Evolutionary conservation across 345 rosid species (phyloP).

Genomic region (Dovyalis caffra): DNA sequence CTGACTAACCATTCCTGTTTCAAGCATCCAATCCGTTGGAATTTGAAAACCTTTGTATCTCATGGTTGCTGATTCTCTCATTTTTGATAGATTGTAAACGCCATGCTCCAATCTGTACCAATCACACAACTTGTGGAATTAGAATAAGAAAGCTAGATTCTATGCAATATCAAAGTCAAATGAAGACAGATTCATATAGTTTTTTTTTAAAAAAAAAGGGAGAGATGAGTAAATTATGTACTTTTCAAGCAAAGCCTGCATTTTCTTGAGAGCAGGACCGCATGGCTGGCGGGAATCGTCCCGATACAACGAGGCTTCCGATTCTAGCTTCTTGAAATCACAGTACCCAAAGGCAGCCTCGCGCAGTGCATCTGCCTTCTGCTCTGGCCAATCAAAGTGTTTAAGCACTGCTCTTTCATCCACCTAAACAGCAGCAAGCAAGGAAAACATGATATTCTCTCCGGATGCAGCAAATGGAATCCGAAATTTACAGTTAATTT

Average conservation of each 20-base stretch:
- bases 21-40: conserved; percentile 95
- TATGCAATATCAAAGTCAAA: background rate
- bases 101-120: conserved; percentile 79
- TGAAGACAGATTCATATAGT: background rate
- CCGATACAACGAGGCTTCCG: conserved; percentile 74
- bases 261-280: conserved; percentile 74
- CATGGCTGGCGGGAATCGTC: conserved; percentile 68
- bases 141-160: too few relatives aligned
- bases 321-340: conserved; percentile 76
- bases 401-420: conserved; percentile 91
- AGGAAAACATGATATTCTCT: too few relatives aligned
- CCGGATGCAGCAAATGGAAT: background rate
- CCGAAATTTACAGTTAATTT: too few relatives aligned
- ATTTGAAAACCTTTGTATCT: conserved; percentile 67
- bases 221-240: conserved; percentile 11
- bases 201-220: background rate
- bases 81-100: conserved; percentile 78
- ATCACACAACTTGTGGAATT: background rate
- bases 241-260: conserved; percentile 95
- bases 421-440: conserved; percentile 39
- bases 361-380: conserved; percentile 83
- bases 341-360: conserved; percentile 94
- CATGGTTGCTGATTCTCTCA: conserved; percentile 81
- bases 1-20: conserved; percentile 84
- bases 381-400: conserved; percentile 93